A percentile compares a stretch with the other conserved stretches of the same genome.
Conservation (phyloP, 2,329 filamentous ascomycete species). For the Plectosphaerella sp. region DNA sequence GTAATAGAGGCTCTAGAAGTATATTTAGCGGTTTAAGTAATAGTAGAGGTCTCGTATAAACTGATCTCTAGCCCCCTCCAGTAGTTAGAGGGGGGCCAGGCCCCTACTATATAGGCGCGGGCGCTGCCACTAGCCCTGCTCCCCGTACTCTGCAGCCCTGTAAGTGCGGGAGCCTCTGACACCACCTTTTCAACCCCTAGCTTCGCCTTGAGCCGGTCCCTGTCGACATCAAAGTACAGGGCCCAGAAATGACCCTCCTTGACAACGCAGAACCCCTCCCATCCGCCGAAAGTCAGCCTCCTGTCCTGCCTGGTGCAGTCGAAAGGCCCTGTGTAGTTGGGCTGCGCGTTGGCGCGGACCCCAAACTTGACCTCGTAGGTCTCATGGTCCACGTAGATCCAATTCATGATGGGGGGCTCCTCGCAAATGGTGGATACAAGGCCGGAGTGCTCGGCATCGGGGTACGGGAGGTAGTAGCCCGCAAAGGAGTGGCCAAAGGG, state of each 20-base stretch:
- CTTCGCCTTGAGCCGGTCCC: slow-evolving; percentile 20
- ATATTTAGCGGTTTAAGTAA: too few relatives aligned
- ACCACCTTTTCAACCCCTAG: too few relatives aligned
- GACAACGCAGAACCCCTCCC: slow-evolving; percentile 46
- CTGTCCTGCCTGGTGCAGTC: slow-evolving; percentile 49
- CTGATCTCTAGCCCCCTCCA: too few relatives aligned
- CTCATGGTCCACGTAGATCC: slow-evolving; percentile 41
- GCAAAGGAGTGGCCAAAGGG: slow-evolving; percentile 45
- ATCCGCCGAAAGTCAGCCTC: slow-evolving; percentile 42
- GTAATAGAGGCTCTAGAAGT: too few relatives aligned
- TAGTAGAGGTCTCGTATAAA: too few relatives aligned
- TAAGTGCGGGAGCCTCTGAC: too few relatives aligned
- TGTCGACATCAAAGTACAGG: slow-evolving; percentile 43
- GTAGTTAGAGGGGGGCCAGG: too few relatives aligned
- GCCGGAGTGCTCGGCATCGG: slow-evolving; percentile 40
- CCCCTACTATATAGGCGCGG: too few relatives aligned
- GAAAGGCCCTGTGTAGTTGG: slow-evolving; percentile 41
- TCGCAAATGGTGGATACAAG: slow-evolving; percentile 44
- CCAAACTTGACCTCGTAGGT: slow-evolving; percentile 44
- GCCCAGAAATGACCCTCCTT: slow-evolving; percentile 38
- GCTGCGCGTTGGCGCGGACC: slow-evolving; percentile 34
- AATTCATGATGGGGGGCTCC: slow-evolving; percentile 44
- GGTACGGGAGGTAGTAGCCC: slow-evolving; percentile 55
- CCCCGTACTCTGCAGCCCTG: too few relatives aligned
- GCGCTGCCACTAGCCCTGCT: too few relatives aligned